Percentiles rank a stretch among this genome's conserved stretches.
These are phyloP conservation scores for Elongisporangium undulatum DNA, from an alignment of 352 stramenopile species.

Conservation along the genomic window DNA sequence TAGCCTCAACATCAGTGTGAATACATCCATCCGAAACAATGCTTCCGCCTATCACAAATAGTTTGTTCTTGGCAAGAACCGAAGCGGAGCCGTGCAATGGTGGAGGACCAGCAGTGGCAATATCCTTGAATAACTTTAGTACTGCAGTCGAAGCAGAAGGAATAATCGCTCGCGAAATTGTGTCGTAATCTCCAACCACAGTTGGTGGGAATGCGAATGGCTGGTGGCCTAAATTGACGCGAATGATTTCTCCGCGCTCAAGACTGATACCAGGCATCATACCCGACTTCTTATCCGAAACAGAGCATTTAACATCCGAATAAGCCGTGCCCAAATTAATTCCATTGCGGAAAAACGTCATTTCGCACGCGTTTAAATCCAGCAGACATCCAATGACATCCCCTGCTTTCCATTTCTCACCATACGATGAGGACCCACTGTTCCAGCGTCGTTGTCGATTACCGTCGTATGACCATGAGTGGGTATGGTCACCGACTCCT, in stretches of 20 bases:
- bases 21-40: slow-evolving; percentile 10
- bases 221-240: slow-evolving; percentile 78
- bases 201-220: slow-evolving; percentile 73
- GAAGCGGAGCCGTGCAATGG: slow-evolving; percentile 52
- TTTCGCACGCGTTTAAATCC: slow-evolving; percentile 74
- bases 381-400: slow-evolving; percentile 91
- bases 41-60: slow-evolving; percentile 78
- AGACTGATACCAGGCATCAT: slow-evolving; percentile 87
- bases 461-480: slow-evolving; percentile 93
- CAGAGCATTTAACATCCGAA: slow-evolving; percentile 51
- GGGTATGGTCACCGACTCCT: slow-evolving; percentile 86
- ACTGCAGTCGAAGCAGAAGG: slow-evolving; percentile 32
- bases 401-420: slow-evolving; percentile 88
- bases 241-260: slow-evolving; percentile 84
- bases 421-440: slow-evolving; percentile 83
- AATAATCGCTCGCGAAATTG: slow-evolving; percentile 50
- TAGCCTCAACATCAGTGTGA: slow-evolving; percentile 17
- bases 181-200: slow-evolving; percentile 56
- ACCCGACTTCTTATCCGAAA: slow-evolving; percentile 43
- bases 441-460: slow-evolving; percentile 91
- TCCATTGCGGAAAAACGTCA: slow-evolving; percentile 88
- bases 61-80: slow-evolving; percentile 44
- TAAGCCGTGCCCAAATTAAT: slow-evolving; percentile 80
- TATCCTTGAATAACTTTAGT: slow-evolving; percentile 20
- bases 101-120: slow-evolving; percentile 13